Evolutionary conservation across 495 filamentous ascomycete genomes (phyloP), one percentile per base, ranked within the genome.

Genomic region (Immersiella caudata): DNA sequence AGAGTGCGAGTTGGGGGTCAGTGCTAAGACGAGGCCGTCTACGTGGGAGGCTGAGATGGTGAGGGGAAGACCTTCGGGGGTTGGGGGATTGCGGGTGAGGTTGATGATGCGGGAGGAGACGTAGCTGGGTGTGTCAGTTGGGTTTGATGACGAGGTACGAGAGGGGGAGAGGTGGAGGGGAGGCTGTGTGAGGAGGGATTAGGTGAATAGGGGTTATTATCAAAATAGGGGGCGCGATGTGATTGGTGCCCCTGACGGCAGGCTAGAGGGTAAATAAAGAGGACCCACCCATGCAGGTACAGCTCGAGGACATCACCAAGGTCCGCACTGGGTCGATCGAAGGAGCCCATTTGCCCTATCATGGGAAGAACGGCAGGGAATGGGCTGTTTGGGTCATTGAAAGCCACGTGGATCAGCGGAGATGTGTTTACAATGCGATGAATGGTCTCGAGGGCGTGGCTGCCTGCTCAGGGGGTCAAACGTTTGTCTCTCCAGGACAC

Each of bases 301-400:
- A 91, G 85, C 67, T 96, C 91, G 14, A 92, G 79, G 0, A 87
- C 82, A 66, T 92, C 89, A 18, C 87, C 85, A 16, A 88, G 79
- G 67, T 80, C 84, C 9, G 86, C 84, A 64, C 87, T 89, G 22
- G 89, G 89, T 67, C 84, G 82, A 11, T 79, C 80, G 71, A 88
- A 94, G 55, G 86, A 90, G 21, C 84, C 90, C 89, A 94, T 92
- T 69, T 87, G 86, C 52, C 93, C 93, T 67, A 97, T 91, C 92
- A 97, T 95, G 46, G 94, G 94, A 0, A 97, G 82, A 68, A 90
- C 88, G 60, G 86, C 83, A 5, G 93, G 93, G 70, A 93, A 93
- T 14, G 89, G 88, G 65, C 89, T 87, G 52, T 83, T 77, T 0
- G 84, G 81, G 7, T 81, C 80, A 22, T 84, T 79, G 86, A 97